Evolutionary conservation across 2,329 filamentous ascomycete species (phyloP).

Genomic region (Parastagonospora nodorum): DNA sequence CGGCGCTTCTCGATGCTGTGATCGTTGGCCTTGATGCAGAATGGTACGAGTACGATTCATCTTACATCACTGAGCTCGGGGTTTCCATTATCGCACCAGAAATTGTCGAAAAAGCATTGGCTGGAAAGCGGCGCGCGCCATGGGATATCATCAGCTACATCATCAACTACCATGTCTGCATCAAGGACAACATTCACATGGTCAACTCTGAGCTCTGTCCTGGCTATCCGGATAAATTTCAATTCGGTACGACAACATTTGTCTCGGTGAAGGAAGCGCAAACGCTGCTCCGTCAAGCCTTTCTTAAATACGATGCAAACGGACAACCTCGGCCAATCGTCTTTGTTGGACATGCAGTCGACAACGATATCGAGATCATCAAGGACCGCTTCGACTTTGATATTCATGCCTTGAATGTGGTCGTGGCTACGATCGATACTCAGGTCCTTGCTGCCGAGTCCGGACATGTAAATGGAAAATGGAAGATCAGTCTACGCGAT

Average conservation of each 20-base stretch:
- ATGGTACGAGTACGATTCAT: slow-evolving; percentile 19
- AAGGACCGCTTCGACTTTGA: slow-evolving; percentile 21
- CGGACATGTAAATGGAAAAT: not conserved
- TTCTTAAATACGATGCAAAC: slow-evolving; percentile 1
- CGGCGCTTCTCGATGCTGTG: slow-evolving; percentile 8
- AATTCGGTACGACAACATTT: slow-evolving; percentile 22
- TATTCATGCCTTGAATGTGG: slow-evolving; percentile 6
- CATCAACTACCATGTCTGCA: slow-evolving; percentile 15
- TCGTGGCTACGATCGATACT: slow-evolving; percentile 25
- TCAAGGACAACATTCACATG: slow-evolving; percentile 19
- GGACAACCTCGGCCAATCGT: slow-evolving; percentile 13
- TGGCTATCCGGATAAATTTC: slow-evolving; percentile 16
- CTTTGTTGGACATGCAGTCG: slow-evolving; percentile 26
- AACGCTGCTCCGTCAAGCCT: slow-evolving; percentile 5
- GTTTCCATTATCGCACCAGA: slow-evolving; percentile 11
- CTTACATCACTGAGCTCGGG: slow-evolving; percentile 21
- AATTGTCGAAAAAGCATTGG: not conserved
- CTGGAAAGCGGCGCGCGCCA: not conserved
- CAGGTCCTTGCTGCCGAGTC: slow-evolving; percentile 21
- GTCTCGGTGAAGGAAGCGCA: slow-evolving; percentile 6
- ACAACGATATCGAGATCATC: slow-evolving; percentile 19
- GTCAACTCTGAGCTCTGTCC: slow-evolving; percentile 14
- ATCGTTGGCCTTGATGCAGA: slow-evolving; percentile 21
- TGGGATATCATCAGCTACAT: slow-evolving; percentile 2
- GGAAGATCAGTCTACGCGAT: slow-evolving; percentile 6